Percentiles rank a stretch among this genome's conserved stretches.
These are phyloP conservation scores for Ophiostoma triangulosporum DNA, from an alignment of 2,329 filamentous ascomycete species.

Conservation along the genomic window DNA sequence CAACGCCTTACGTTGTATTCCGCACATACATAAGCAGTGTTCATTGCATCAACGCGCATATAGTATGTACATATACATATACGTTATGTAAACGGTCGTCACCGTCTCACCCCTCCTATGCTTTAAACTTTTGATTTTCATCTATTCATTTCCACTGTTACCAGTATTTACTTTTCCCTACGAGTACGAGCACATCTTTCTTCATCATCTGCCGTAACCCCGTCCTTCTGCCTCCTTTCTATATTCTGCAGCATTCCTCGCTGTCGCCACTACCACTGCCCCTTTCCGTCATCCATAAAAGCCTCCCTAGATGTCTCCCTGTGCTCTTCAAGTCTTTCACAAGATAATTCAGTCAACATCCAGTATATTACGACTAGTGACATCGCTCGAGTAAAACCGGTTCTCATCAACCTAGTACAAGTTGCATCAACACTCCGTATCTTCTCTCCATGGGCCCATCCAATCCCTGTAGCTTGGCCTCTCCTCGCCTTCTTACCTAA, in stretches of 20 bases:
- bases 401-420: background rate
- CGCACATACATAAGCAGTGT: too few species aligned
- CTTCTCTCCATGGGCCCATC: background rate
- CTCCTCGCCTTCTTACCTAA: background rate
- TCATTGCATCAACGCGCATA: too few species aligned
- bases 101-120: background rate
- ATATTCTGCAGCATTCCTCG: background rate
- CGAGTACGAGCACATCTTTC: too few species aligned
- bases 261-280: background rate
- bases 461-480: background rate
- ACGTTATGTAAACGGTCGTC: background rate
- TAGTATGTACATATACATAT: too few species aligned
- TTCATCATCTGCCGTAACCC: background rate
- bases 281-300: background rate
- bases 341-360: too few species aligned
- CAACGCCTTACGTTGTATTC: too few species aligned
- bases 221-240: background rate
- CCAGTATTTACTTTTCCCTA: too few species aligned
- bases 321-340: background rate
- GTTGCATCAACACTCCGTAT: background rate
- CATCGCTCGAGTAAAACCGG: background rate
- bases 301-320: background rate
- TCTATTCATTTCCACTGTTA: background rate
- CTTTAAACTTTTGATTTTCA: slow-evolving; percentile 4
- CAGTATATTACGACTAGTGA: background rate